Evolutionary conservation across 768 basidiomycete species (phyloP), one percentile per base, ranked within the genome.

Genomic region (Leccinum disarticulatum): DNA sequence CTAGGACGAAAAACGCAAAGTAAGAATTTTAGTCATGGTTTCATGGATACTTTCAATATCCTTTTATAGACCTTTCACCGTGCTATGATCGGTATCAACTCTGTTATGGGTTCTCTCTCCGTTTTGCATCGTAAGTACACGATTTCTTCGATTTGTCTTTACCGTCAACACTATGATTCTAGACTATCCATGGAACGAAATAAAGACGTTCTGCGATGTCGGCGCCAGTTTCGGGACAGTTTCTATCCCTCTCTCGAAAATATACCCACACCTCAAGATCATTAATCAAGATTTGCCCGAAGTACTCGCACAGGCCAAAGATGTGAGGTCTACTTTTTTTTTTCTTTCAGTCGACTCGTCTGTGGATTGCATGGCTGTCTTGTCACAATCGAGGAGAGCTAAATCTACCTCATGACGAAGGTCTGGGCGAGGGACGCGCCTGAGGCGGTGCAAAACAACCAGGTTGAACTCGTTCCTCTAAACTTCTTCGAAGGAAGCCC

Each of bases 151-250:
- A 33, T 38, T 54, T 13, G 3, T 55, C 9, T 17, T 10, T 3
- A 6, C 9, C 6, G 15, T 0, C 19, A 35, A 53, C 7, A 6
- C 1, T 27, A 17, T 49, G 22, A 13, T 36, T 56, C 35, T 3
- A 73, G 66, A 72, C 49, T 62, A 66, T 59, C 64, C 68, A 33
- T 62, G 74, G 74, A 35, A 63, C 57, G 62, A 60, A 56, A 56
- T 66, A 25, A 57, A 63, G 31, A 65, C 66, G 4, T 58, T 76
- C 36, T 68, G 69, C 11, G 73, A 73, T 51, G 60, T 73, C 25
- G 73, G 73, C 9, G 65, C 72, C 5, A 67, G 73, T n/a, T 28
- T 69, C 3, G 73, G 73, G 15, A 62, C 67, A 1, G 56, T 74
- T 25, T 72, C 73, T 49, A 27, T 66, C 1, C 65, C 68, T 25